Conservation (phyloP, 257 asterid species). For the Apocynum venetum region DNA sequence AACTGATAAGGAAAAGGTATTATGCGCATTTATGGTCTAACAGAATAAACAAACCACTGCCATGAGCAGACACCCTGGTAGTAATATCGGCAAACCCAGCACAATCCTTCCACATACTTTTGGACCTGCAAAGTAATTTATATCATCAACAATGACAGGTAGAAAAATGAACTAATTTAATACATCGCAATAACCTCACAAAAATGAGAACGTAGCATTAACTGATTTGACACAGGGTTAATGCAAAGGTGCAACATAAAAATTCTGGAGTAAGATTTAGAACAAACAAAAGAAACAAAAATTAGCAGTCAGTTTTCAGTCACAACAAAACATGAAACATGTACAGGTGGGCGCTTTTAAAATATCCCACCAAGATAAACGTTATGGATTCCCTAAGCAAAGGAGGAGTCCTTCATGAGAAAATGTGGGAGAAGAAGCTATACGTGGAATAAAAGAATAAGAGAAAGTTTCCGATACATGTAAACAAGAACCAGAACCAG, state of each 20-base stretch:
- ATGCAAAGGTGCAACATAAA: background rate
- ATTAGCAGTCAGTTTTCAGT: too few relatives aligned
- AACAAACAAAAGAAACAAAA: background rate
- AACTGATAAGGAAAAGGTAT: background rate
- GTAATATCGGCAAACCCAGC: constrained; percentile 99
- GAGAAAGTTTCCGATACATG: background rate
- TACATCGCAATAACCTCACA: too few relatives aligned
- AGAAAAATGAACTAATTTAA: background rate
- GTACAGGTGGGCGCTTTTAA: background rate
- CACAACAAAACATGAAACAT: background rate
- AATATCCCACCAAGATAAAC: background rate
- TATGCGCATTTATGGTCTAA: constrained; percentile 1
- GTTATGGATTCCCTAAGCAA: background rate
- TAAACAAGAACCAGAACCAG: background rate
- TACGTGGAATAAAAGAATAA: background rate
- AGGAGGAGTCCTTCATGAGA: background rate
- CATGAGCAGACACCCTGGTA: constrained; percentile 99
- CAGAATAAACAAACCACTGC: constrained; percentile 68
- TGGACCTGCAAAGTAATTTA: constrained; percentile 53
- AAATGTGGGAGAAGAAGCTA: background rate
- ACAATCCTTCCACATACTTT: constrained; percentile 89
- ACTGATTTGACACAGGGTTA: background rate
- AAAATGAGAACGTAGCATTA: background rate
- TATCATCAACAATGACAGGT: constrained; percentile 9
- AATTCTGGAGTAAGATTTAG: background rate